phyloP scores from a whole-genome alignment of 2,329 filamentous ascomycete genomes.

The Pseudogymnoascus sp. region DNA sequence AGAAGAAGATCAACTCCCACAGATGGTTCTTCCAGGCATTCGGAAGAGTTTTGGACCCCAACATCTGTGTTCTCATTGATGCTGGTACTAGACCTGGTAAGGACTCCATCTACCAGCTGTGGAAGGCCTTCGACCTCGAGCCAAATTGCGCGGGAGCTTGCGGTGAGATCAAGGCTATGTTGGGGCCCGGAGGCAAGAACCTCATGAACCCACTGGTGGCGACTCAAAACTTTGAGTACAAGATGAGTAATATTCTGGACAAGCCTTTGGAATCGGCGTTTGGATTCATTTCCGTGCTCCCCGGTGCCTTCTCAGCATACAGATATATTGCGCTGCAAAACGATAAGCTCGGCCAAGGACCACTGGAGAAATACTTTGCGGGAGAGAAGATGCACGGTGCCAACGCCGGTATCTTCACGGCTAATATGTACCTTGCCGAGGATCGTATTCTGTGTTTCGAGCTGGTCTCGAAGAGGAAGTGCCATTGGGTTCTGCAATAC shows the following conservation, averaged over 20 bases:
- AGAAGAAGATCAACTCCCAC: constrained; percentile 99
- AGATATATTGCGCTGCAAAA: constrained; percentile 91
- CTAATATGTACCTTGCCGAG: constrained; percentile 98
- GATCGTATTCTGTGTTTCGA: constrained; percentile 99
- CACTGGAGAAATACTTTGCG: constrained; percentile 91
- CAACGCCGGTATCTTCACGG: constrained; percentile 91
- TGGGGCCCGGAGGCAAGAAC: constrained; percentile 72
- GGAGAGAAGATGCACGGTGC: constrained; percentile 93
- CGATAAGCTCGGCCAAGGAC: constrained; percentile 88
- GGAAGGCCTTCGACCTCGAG: constrained; percentile 97
- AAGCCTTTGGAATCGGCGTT: constrained; percentile 96
- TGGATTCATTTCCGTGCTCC: constrained; percentile 93
- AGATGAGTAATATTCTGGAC: constrained; percentile 98
- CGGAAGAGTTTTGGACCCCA: constrained; percentile 82
- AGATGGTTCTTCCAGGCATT: constrained; percentile 99
- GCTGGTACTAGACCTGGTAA: constrained; percentile 91
- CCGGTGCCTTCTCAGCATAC: constrained; percentile 97
- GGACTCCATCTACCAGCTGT: constrained; percentile 93
- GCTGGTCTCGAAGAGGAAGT: constrained; percentile 93
- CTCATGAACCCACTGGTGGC: constrained; percentile 89
- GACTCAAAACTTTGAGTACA: constrained; percentile 98
- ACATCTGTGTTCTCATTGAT: constrained; percentile 93
- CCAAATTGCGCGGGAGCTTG: constrained; percentile 97
- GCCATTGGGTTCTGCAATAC: constrained; percentile 94
- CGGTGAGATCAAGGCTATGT: constrained; percentile 98